phyloP scores from a whole-genome alignment of 192 early-diverging fungal genomes.

The Linnemannia hyalina region DNA sequence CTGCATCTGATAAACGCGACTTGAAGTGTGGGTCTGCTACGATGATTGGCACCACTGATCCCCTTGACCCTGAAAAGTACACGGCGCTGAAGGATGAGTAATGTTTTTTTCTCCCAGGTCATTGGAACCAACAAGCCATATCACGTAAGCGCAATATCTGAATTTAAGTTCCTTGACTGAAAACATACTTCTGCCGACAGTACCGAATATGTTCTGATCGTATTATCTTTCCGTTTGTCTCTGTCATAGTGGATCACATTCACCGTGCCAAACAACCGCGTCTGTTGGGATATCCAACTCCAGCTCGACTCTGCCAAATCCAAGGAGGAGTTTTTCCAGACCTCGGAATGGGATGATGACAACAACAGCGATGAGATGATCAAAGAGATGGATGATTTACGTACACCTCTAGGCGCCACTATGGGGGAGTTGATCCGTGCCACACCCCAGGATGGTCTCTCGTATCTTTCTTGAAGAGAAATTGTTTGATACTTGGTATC shows the following conservation, averaged over 20 bases:
- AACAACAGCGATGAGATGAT: slow-evolving; percentile 12
- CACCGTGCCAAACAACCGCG: slow-evolving; percentile 9
- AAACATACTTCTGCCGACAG: neutral
- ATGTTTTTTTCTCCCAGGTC: neutral
- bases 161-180: too few species aligned
- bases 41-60: slow-evolving; percentile 17
- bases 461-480: slow-evolving; percentile 21
- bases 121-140: neutral
- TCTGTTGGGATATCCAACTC: slow-evolving; percentile 12
- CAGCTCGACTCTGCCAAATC: slow-evolving; percentile 14
- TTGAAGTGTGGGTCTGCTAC: neutral
- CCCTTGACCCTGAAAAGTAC: slow-evolving; percentile 26
- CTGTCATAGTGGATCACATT: slow-evolving; percentile 2
- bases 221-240: neutral
- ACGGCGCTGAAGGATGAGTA: neutral
- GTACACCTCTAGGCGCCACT: neutral
- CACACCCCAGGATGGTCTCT: slow-evolving; percentile 10
- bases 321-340: slow-evolving; percentile 1
- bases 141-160: neutral
- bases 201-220: neutral
- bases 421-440: slow-evolving; percentile 23
- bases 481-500: slow-evolving; percentile 23
- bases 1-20: neutral
- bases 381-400: slow-evolving; percentile 5
- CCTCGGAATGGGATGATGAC: slow-evolving; percentile 27